Evolutionary conservation across 2,329 filamentous ascomycete genomes (phyloP).

Genomic region (Mariannaea sp.): DNA sequence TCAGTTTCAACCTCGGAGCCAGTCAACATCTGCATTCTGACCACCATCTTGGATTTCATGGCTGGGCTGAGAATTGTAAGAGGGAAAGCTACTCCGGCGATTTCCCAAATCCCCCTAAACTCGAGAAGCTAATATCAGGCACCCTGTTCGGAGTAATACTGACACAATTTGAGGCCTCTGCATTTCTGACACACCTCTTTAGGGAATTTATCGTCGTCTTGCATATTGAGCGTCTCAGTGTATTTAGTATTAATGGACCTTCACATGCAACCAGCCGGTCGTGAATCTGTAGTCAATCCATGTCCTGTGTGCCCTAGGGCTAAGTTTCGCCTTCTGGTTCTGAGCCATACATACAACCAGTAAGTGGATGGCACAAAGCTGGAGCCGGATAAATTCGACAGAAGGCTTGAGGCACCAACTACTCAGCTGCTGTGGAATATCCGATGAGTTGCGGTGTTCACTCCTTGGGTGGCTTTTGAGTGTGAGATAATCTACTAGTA

Average conservation of each 20-base stretch:
- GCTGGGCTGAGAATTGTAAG: not conserved
- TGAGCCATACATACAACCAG: not conserved
- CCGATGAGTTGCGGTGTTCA: too few relatives aligned
- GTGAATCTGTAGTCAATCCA: not conserved
- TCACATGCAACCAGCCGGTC: slow-evolving; percentile 13
- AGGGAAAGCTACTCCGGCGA: too few relatives aligned
- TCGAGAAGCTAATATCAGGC: slow-evolving; percentile 19
- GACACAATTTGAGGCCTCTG: slow-evolving; percentile 31
- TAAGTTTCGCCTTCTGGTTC: not conserved
- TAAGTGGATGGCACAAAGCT: too few relatives aligned
- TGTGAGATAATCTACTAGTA: too few relatives aligned
- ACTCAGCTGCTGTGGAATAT: too few relatives aligned
- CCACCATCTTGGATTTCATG: slow-evolving; percentile 10
- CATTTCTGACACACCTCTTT: slow-evolving; percentile 11
- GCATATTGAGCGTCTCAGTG: slow-evolving; percentile 24
- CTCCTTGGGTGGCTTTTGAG: too few relatives aligned
- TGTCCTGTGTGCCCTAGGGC: slow-evolving; percentile 9
- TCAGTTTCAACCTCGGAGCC: slow-evolving; percentile 6
- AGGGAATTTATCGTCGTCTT: slow-evolving; percentile 30
- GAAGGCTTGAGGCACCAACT: too few relatives aligned
- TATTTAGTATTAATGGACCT: slow-evolving; percentile 11
- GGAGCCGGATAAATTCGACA: too few relatives aligned
- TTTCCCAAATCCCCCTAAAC: slow-evolving; percentile 8
- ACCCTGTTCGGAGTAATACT: slow-evolving; percentile 27
- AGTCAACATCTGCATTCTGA: slow-evolving; percentile 15